Percentiles rank a stretch among this genome's conserved stretches.
phyloP scores from a whole-genome alignment of 2,329 filamentous ascomycete species.

The Cladosporium sp. region DNA sequence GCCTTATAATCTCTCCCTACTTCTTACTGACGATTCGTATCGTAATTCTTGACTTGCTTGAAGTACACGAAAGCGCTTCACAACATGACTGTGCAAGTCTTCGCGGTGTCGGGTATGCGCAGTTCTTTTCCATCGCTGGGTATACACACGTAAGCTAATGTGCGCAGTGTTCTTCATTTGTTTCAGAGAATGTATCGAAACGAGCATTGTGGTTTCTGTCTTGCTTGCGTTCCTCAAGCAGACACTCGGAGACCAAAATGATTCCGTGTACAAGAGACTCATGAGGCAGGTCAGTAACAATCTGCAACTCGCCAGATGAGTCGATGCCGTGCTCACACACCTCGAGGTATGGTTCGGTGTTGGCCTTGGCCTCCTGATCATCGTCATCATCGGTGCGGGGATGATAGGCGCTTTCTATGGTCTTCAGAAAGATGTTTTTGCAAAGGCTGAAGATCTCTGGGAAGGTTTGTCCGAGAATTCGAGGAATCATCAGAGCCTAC shows the following conservation, averaged over 20 bases:
- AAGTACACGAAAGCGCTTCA: not conserved
- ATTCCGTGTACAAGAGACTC: conserved; percentile 56
- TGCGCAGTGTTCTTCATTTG: conserved; percentile 73
- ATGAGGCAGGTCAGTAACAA: conserved; percentile 33
- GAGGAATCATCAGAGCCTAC: too few species aligned
- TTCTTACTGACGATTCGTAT: too few species aligned
- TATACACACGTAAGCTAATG: not conserved
- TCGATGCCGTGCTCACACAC: too few species aligned
- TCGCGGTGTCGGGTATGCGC: conserved; percentile 1
- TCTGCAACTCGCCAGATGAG: conserved; percentile 33
- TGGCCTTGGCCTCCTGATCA: conserved; percentile 55
- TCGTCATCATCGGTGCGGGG: conserved; percentile 57
- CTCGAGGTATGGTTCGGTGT: conserved; percentile 55
- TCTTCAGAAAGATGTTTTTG: conserved; percentile 61
- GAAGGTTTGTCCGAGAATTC: conserved; percentile 47
- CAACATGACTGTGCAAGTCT: not conserved
- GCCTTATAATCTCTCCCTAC: too few species aligned
- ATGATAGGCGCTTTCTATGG: conserved; percentile 70
- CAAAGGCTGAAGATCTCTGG: conserved; percentile 66
- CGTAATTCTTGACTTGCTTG: conserved; percentile 11
- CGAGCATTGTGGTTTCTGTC: conserved; percentile 79
- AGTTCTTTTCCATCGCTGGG: too few species aligned
- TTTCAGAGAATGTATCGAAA: conserved; percentile 80
- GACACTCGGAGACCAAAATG: conserved; percentile 60
- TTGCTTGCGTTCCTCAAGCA: conserved; percentile 80